Evolutionary conservation across 805 yeast species (phyloP), one percentile per base, ranked within the genome.

Genomic region (Ogataea dorogensis): DNA sequence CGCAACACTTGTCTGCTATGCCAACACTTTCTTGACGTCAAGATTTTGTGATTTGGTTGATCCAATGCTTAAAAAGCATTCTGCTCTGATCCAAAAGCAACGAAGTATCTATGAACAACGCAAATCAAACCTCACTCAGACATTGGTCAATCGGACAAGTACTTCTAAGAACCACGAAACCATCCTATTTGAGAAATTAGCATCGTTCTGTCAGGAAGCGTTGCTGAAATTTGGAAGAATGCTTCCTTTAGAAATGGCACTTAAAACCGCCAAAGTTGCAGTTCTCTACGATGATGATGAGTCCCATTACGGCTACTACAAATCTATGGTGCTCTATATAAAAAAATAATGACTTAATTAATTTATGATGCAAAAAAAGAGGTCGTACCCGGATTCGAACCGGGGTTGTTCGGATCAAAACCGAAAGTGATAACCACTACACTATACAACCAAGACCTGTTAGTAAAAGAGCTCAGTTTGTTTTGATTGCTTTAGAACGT

Each of bases 341-440:
- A 44, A 41, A 12, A 33, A 21, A 23, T 23, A 4, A 7, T 11
- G 9, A 7, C 21, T 7, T 7, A 22, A 12, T 18, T 8, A 24
- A 24, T 10, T n/a, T 5, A 3, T 3, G 5, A 20, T 11, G 18
- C 19, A 41, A 53, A 52, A 50, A 49, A 39, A 43, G 43, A 77
- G 84, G 82, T 77, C 85, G 74, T 75, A 73, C 84, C 84, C 84
- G 84, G 84, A 75, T 76, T 78, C 84, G 85, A 78, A 78, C 84
- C 77, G 83, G 83, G 82, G 84, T 78, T 75, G 78, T 68, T 63
- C 75, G 84, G 84, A 78, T 78, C 84, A 78, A 74, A 78, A 78
- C 83, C 83, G 75, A 76, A 70, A 69, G 84, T 78, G 83, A 78
- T 78, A 75, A 78, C 83, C 83, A 75, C 83, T 78, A 78, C 83